Conservation (phyloP, 768 basidiomycete species). For the Naematelia aurantialba region DNA sequence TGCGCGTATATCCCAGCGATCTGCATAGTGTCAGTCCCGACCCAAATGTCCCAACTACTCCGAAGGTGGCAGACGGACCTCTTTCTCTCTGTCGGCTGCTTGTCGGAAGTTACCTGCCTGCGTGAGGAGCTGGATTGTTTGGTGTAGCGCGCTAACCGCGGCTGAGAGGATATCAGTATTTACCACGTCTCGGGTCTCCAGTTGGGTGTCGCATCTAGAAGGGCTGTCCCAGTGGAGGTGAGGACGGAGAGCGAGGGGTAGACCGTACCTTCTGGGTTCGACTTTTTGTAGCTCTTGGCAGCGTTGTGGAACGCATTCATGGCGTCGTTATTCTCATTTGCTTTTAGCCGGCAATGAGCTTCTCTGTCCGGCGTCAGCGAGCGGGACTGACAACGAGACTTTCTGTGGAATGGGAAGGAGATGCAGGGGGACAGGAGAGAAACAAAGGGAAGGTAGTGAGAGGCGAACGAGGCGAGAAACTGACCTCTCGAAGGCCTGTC, state of each 20-base stretch:
- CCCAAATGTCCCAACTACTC: not conserved
- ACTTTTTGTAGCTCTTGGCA: slow-evolving; percentile 90
- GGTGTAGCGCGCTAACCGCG: slow-evolving; percentile 78
- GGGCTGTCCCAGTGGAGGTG: not conserved
- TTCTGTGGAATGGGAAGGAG: not conserved
- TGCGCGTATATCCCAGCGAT: slow-evolving; percentile 88
- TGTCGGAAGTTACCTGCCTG: slow-evolving; percentile 87
- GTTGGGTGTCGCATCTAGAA: too few relatives aligned
- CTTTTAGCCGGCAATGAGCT: slow-evolving; percentile 87
- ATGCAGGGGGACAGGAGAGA: not conserved
- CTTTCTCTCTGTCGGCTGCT: slow-evolving; percentile 89
- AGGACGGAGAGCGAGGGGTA: slow-evolving; percentile 8
- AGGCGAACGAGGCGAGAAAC: slow-evolving; percentile 4
- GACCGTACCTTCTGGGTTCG: slow-evolving; percentile 71
- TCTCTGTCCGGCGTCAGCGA: slow-evolving; percentile 56
- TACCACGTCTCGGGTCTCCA: not conserved
- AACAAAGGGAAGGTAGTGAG: not conserved
- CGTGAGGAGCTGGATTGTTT: slow-evolving; percentile 79
- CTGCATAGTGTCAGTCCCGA: slow-evolving; percentile 52
- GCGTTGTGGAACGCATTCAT: slow-evolving; percentile 99
- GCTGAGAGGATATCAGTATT: slow-evolving; percentile 57
- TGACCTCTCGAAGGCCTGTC: slow-evolving; percentile 71
- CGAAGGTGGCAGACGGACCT: slow-evolving; percentile 23
- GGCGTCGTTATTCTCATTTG: slow-evolving; percentile 86
- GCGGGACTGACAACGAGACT: not conserved